Percentiles rank a stretch among this genome's conserved stretches.
Conservation (phyloP, 2,329 filamentous ascomycete species). For the Phyllosticta paracitricarpa region DNA sequence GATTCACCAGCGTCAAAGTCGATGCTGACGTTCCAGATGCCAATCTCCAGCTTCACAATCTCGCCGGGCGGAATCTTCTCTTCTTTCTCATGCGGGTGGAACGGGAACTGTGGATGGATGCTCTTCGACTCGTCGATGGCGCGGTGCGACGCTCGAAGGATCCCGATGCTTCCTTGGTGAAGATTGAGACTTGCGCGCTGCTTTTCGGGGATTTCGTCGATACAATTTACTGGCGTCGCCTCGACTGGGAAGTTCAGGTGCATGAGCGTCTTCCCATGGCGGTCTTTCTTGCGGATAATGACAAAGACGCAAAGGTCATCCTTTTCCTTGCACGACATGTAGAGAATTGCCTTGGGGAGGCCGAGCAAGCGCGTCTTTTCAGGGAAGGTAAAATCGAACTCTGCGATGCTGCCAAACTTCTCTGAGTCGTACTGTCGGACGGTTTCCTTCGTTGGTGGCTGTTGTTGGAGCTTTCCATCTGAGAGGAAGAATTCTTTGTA, state of each 20-base stretch:
- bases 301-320: constrained; percentile 39
- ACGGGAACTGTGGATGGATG: constrained; percentile 20
- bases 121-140: constrained; percentile 18
- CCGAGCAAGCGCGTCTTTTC: constrained; percentile 34
- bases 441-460: background rate
- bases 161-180: constrained; percentile 34
- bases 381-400: constrained; percentile 16
- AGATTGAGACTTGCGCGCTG: constrained; percentile 32
- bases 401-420: constrained; percentile 13
- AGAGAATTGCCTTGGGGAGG: constrained; percentile 37
- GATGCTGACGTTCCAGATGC: constrained; percentile 38
- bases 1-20: constrained; percentile 36
- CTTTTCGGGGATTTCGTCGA: constrained; percentile 50
- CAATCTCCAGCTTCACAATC: constrained; percentile 38
- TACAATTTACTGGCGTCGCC: constrained; percentile 22
- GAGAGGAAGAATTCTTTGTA: constrained; percentile 13
- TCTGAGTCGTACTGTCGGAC: constrained; percentile 15
- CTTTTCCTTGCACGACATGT: constrained; percentile 33
- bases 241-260: constrained; percentile 36
- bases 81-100: constrained; percentile 32
- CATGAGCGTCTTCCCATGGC: constrained; percentile 32
- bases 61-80: constrained; percentile 33
- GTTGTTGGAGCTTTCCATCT: constrained; percentile 6
- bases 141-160: constrained; percentile 37
- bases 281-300: constrained; percentile 35